These are phyloP conservation scores for Pterocarpus macrocarpus DNA, from an alignment of 306 rosid species.

Conservation along the genomic window DNA sequence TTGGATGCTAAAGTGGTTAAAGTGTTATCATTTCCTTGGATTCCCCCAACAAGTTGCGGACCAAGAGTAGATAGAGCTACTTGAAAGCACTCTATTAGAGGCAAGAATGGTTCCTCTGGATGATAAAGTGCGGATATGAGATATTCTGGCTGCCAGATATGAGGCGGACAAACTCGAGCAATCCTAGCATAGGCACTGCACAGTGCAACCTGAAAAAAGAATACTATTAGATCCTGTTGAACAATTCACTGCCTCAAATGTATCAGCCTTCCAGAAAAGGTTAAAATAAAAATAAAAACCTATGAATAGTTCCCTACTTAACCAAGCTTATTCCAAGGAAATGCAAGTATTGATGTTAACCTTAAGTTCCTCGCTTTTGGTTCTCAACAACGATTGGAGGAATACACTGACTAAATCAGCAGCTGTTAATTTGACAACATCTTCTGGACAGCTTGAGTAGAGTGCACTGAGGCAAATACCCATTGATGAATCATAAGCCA, in stretches of 20 bases:
- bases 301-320: constrained; percentile 42
- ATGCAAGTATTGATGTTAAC: constrained; percentile 55
- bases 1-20: constrained; percentile 44
- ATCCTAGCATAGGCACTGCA: constrained; percentile 82
- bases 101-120: constrained; percentile 66
- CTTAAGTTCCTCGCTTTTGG: constrained; percentile 94
- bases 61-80: constrained; percentile 79
- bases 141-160: constrained; percentile 87
- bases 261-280: constrained; percentile 40
- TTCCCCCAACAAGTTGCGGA: constrained; percentile 70
- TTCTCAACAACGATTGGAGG: constrained; percentile 67
- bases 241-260: constrained; percentile 46
- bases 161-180: constrained; percentile 79
- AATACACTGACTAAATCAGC: constrained; percentile 72
- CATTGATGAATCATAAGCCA: constrained; percentile 75
- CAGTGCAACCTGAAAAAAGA: constrained; percentile 74
- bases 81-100: constrained; percentile 79
- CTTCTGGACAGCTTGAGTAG: constrained; percentile 74
- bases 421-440: constrained; percentile 81
- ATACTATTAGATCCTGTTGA: constrained; percentile 42
- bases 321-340: constrained; percentile 44
- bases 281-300: background rate
- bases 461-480: constrained; percentile 85
- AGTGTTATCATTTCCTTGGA: constrained; percentile 36
- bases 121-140: constrained; percentile 68